A percentile compares a stretch with the other conserved stretches of the same genome.
Evolutionary conservation across 768 basidiomycete genomes (phyloP).

Genomic region (Hydnomerulius pinastri): DNA sequence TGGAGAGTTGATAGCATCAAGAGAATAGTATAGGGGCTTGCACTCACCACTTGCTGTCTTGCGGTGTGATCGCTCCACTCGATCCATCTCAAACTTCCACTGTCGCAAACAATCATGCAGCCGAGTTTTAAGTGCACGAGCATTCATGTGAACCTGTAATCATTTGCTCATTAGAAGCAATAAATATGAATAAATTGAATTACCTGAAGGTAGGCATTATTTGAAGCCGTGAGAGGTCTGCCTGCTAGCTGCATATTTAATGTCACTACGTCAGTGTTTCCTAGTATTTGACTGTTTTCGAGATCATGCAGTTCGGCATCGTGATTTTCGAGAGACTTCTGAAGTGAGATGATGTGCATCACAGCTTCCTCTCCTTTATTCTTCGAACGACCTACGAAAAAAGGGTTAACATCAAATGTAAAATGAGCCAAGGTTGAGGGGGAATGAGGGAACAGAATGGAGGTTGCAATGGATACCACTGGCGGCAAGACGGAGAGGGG

Average conservation of each 20-base stretch:
- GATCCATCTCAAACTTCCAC: slow-evolving; percentile 32
- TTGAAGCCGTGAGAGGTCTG: neutral
- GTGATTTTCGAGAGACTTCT: neutral
- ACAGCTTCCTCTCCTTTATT: no score
- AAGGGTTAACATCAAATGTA: no score
- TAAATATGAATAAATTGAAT: neutral
- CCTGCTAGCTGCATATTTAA: no score
- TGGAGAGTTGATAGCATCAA: neutral
- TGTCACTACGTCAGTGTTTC: no score
- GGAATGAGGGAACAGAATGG: no score
- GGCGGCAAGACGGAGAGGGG: no score
- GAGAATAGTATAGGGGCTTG: neutral
- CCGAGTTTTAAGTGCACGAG: slow-evolving; percentile 24
- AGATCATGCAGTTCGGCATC: neutral
- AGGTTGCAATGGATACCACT: no score
- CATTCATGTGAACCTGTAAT: slow-evolving; percentile 21
- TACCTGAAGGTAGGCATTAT: slow-evolving; percentile 11
- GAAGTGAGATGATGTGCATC: neutral
- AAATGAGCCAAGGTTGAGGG: no score
- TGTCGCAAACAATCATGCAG: slow-evolving; percentile 19
- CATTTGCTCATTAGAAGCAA: neutral
- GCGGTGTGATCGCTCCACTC: slow-evolving; percentile 13
- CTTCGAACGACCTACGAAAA: no score
- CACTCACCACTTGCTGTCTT: neutral
- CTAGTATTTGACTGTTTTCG: neutral